Evolutionary conservation across 176 grass and related monocot genomes (phyloP).

Genomic region (Avena atlantica): DNA sequence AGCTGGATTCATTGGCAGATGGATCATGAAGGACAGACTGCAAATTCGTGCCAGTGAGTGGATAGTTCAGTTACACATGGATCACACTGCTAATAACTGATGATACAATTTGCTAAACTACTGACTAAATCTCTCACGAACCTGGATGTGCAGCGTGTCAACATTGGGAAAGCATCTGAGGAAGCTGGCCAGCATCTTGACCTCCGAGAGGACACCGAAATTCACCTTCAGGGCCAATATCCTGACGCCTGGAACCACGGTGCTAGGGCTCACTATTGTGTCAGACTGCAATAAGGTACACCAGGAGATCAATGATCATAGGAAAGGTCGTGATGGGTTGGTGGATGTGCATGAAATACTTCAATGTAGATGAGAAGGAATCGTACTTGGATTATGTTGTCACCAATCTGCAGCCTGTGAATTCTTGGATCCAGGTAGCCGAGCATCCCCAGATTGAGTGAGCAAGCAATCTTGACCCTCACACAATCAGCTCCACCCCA

Average conservation of each 20-base stretch:
- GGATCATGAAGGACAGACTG: constrained; percentile 12
- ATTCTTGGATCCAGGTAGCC: constrained; percentile 8
- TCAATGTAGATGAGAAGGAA: no score
- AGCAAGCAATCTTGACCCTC: neutral
- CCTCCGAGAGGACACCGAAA: neutral
- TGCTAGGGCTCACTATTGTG: neutral
- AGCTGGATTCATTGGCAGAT: neutral
- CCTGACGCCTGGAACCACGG: constrained; percentile 6
- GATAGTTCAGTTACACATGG: neutral
- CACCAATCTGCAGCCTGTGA: neutral
- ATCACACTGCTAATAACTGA: neutral
- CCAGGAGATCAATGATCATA: neutral
- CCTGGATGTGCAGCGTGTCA: constrained; percentile 28
- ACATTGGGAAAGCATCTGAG: constrained; percentile 45
- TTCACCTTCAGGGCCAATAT: constrained; percentile 21
- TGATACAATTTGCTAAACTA: neutral
- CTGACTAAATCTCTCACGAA: neutral
- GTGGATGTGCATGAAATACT: no score
- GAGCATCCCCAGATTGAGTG: neutral
- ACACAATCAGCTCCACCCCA: neutral
- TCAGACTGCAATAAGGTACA: neutral
- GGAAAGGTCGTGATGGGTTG: neutral
- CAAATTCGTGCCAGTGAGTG: neutral
- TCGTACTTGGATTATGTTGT: neutral
- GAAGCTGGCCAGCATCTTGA: constrained; percentile 25